phyloP scores from a whole-genome alignment of 2,329 filamentous ascomycete species.

The Dendrostoma leiphaemia region DNA sequence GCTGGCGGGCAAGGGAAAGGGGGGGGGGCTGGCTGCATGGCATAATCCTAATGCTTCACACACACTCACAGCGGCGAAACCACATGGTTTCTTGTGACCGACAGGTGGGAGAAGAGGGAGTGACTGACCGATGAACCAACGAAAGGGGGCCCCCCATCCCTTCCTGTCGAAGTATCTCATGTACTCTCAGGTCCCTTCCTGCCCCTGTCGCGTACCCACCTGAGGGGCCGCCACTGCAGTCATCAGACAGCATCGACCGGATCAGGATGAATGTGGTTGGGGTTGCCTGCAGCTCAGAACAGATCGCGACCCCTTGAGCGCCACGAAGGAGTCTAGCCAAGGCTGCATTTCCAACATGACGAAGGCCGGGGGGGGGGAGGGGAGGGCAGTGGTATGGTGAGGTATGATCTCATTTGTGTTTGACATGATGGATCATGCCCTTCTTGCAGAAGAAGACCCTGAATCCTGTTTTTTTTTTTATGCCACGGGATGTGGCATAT shows the following conservation, averaged over 20 bases:
- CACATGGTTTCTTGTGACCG: neutral
- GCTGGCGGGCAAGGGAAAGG: neutral
- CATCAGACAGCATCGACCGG: slow-evolving; percentile 12
- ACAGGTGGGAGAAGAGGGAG: neutral
- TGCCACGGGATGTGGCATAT: neutral
- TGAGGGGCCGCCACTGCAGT: slow-evolving; percentile 10
- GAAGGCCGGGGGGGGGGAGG: neutral
- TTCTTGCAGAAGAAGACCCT: neutral
- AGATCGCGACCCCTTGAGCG: neutral
- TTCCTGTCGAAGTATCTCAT: no score
- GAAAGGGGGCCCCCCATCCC: no score
- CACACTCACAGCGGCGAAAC: neutral
- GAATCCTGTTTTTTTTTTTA: slow-evolving; percentile 18
- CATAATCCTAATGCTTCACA: slow-evolving; percentile 4
- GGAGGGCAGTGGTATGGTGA: neutral
- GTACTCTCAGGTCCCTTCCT: slow-evolving; percentile 9
- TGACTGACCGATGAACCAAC: neutral
- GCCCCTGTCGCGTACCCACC: slow-evolving; percentile 3
- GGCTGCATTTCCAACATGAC: slow-evolving; percentile 8
- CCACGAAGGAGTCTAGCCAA: neutral
- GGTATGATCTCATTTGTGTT: slow-evolving; percentile 19
- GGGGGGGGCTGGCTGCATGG: slow-evolving; percentile 8
- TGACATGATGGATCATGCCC: neutral
- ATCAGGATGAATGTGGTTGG: neutral
- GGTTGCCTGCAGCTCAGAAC: no score